Evolutionary conservation across 345 rosid species (phyloP).

Genomic region (Eutrema heterophyllum): DNA sequence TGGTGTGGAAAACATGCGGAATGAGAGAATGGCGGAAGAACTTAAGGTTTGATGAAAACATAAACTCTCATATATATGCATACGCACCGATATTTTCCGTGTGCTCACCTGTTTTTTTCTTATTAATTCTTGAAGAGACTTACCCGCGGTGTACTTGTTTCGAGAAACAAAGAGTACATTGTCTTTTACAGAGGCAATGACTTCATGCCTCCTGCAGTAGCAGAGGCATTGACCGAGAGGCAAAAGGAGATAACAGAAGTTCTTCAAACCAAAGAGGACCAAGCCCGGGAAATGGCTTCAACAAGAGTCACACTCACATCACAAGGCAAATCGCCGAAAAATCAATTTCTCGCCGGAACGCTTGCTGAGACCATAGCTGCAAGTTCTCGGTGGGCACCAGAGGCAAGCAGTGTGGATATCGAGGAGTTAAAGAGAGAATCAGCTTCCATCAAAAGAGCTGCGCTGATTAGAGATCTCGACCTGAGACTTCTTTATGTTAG

Average conservation of each 20-base stretch:
- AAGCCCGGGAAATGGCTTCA: constrained; percentile 51
- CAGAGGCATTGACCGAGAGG: constrained; percentile 57
- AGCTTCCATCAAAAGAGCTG: constrained; percentile 44
- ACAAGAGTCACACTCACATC: constrained; percentile 26
- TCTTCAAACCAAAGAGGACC: constrained; percentile 73
- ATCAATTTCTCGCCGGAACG: constrained; percentile 71
- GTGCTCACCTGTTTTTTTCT: constrained; percentile 16
- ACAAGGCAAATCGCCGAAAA: constrained; percentile 33
- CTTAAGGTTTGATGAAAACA: constrained; percentile 54
- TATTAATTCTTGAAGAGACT: constrained; percentile 50
- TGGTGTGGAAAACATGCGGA: constrained; percentile 68
- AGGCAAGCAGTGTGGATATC: constrained; percentile 47
- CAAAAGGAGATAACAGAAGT: constrained; percentile 41
- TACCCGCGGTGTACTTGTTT: constrained; percentile 78
- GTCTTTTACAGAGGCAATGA: constrained; percentile 95
- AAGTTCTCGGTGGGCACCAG: constrained; percentile 66
- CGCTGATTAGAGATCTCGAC: constrained; percentile 56
- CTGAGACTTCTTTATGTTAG: constrained; percentile 67
- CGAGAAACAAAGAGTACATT: constrained; percentile 83
- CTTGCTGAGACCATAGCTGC: constrained; percentile 87
- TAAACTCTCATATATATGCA: background rate
- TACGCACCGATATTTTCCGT: background rate
- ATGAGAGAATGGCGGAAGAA: constrained; percentile 95
- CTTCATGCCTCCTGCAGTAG: constrained; percentile 71
- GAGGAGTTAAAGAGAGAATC: constrained; percentile 63